Conservation (phyloP, 2,329 filamentous ascomycete species). For the Tolypocladium nubicola region DNA sequence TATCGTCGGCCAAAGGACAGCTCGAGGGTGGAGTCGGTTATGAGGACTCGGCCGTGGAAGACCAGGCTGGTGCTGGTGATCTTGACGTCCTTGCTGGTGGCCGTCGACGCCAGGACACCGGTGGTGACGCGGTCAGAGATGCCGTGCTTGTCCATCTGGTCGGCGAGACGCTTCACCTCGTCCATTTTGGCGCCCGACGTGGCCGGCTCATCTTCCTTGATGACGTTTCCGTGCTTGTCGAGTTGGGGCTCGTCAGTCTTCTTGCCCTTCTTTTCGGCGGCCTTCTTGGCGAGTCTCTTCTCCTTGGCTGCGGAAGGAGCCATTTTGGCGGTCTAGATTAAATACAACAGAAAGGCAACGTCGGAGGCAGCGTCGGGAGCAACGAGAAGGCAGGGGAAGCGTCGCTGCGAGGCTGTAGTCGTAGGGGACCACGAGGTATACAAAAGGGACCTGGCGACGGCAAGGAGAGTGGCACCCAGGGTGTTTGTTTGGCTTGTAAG, state of each 20-base stretch:
- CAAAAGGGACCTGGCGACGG: background rate
- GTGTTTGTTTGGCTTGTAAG: slow-evolving; percentile 1
- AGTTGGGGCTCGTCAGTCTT: slow-evolving; percentile 62
- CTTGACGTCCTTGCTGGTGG: slow-evolving; percentile 87
- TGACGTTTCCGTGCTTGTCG: slow-evolving; percentile 50
- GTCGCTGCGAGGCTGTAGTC: background rate
- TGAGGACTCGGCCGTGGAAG: slow-evolving; percentile 94
- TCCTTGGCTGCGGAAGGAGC: slow-evolving; percentile 56
- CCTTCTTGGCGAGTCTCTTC: slow-evolving; percentile 62
- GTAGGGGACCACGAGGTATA: background rate
- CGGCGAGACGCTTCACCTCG: slow-evolving; percentile 74
- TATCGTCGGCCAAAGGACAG: slow-evolving; percentile 88
- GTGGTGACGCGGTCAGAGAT: slow-evolving; percentile 97
- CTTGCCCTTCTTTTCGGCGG: slow-evolving; percentile 59
- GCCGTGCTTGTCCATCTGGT: slow-evolving; percentile 93
- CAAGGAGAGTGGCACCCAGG: background rate
- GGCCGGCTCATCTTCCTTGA: slow-evolving; percentile 52
- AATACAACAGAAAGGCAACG: background rate
- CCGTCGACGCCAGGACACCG: slow-evolving; percentile 81
- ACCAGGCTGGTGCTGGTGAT: slow-evolving; percentile 88
- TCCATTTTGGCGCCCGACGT: slow-evolving; percentile 64
- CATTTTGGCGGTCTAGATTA: slow-evolving; percentile 36
- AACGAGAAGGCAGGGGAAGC: slow-evolving; percentile 1
- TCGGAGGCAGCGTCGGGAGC: background rate
- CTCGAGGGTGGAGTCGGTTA: slow-evolving; percentile 89